A percentile compares a stretch with the other conserved stretches of the same genome.
Evolutionary conservation across 805 yeast species (phyloP).

Genomic region (Starmerella floris): DNA sequence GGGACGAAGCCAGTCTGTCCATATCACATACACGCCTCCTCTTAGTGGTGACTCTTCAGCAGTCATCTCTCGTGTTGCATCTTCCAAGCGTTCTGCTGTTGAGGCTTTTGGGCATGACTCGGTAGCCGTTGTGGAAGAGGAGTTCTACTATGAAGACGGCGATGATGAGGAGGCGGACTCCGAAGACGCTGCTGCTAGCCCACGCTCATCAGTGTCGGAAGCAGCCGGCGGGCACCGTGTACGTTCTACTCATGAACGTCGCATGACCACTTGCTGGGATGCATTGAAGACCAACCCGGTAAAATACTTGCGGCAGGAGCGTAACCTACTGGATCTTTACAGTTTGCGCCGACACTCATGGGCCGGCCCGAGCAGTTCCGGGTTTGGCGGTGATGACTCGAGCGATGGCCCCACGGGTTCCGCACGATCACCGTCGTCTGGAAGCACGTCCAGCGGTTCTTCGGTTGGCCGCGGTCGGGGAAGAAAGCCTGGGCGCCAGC

Average conservation of each 20-base stretch:
- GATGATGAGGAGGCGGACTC: not conserved
- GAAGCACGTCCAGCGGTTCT: not conserved
- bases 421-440: not conserved
- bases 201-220: no score
- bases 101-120: constrained; percentile 3
- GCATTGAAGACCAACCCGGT: constrained; percentile 23
- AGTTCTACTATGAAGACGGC: not conserved
- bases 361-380: constrained; percentile 18
- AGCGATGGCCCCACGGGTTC: not conserved
- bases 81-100: constrained; percentile 4
- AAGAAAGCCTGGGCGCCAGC: not conserved
- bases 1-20: constrained; percentile 13
- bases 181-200: not conserved
- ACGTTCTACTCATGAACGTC: constrained; percentile 14
- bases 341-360: constrained; percentile 26
- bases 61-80: no score
- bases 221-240: no score
- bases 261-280: constrained; percentile 26
- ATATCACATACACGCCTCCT: no score
- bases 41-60: no score
- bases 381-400: constrained; percentile 1
- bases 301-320: constrained; percentile 24
- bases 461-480: not conserved
- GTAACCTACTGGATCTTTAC: constrained; percentile 23
- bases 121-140: not conserved